phyloP scores from a whole-genome alignment of 352 stramenopile species.

The Globisporangium nodosum region DNA sequence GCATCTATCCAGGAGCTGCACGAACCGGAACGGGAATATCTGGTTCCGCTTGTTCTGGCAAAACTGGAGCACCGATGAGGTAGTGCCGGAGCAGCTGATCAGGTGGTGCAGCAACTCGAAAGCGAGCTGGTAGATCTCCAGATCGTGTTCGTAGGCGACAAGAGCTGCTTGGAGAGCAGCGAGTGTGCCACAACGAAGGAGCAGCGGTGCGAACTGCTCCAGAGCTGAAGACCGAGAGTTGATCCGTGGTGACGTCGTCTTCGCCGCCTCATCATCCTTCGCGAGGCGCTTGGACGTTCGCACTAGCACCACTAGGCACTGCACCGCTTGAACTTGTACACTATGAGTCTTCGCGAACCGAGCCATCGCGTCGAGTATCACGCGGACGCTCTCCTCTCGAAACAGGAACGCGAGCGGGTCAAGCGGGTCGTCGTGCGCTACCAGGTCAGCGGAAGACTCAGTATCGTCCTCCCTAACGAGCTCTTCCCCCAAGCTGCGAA shows the following conservation, averaged over 20 bases:
- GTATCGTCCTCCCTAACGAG: neutral
- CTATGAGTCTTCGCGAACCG: conserved; percentile 3
- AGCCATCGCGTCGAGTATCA: conserved; percentile 5
- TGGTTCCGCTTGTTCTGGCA: conserved; percentile 21
- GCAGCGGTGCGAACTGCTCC: conserved; percentile 1
- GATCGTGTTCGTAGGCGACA: conserved; percentile 13
- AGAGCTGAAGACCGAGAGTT: too few relatives aligned
- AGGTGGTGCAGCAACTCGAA: conserved; percentile 22
- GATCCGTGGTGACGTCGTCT: too few relatives aligned
- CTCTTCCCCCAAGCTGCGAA: conserved; percentile 19
- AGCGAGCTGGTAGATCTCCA: conserved; percentile 16
- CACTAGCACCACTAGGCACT: neutral
- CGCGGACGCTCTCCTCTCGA: conserved; percentile 4
- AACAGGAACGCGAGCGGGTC: conserved; percentile 9
- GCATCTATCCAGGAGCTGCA: conserved; percentile 9
- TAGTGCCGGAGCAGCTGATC: conserved; percentile 7
- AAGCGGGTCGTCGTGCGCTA: conserved; percentile 13
- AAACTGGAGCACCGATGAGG: conserved; percentile 18
- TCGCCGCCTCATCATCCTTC: neutral
- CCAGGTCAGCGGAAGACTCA: neutral
- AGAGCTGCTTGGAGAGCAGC: conserved; percentile 15
- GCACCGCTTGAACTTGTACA: neutral
- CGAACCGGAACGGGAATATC: conserved; percentile 19
- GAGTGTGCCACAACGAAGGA: conserved; percentile 18
- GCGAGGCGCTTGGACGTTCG: neutral